Conservation (phyloP, 148 eudicot genomes). For the Fagopyrum esculentum region DNA sequence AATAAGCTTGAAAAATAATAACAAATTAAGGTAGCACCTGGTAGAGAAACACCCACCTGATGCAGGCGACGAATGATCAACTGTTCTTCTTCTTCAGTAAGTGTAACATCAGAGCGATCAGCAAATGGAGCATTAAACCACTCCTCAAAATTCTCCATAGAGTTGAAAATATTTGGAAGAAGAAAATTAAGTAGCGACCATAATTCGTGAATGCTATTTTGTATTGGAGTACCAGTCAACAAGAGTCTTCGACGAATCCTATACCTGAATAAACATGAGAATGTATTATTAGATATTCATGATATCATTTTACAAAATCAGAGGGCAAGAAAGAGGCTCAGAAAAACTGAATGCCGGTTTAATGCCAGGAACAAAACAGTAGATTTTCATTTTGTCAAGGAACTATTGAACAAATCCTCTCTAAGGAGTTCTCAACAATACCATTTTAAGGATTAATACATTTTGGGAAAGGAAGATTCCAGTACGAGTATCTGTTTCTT, state of each 20-base stretch:
- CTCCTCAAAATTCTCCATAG: slow-evolving; percentile 92
- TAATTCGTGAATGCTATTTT: slow-evolving; percentile 89
- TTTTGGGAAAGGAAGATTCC: not conserved
- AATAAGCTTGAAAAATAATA: not conserved
- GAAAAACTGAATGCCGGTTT: not conserved
- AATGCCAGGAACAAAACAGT: not conserved
- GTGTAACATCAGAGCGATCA: slow-evolving; percentile 72
- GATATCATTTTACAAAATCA: slow-evolving; percentile 1
- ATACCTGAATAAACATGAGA: slow-evolving; percentile 38
- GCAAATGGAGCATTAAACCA: slow-evolving; percentile 99
- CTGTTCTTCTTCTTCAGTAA: slow-evolving; percentile 90
- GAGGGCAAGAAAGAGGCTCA: not conserved
- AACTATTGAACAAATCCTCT: not conserved
- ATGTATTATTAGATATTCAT: not conserved
- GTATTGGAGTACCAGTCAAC: slow-evolving; percentile 96
- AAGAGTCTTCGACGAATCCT: slow-evolving; percentile 80
- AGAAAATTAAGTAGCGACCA: slow-evolving; percentile 98
- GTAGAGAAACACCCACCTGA: slow-evolving; percentile 48
- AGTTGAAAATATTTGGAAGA: slow-evolving; percentile 90
- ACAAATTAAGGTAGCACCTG: not conserved
- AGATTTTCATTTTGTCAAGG: not conserved
- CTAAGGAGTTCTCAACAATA: not conserved
- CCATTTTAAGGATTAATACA: not conserved
- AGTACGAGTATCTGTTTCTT: not conserved
- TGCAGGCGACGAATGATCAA: slow-evolving; percentile 95